Conservation (phyloP, 192 early-diverging fungal species). For the Linnemannia zychae region DNA sequence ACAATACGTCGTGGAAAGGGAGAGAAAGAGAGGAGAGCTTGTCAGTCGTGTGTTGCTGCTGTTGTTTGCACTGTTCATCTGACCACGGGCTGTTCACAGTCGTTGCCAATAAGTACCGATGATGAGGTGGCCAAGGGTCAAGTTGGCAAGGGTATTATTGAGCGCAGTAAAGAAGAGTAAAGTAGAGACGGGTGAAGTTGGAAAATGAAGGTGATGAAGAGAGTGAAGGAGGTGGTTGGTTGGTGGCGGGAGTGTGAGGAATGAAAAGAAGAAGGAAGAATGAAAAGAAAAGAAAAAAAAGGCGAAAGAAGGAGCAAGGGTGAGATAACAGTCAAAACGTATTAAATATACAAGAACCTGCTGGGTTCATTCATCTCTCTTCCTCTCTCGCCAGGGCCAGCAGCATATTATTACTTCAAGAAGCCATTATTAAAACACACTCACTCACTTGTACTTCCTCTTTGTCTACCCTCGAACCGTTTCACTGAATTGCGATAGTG, state of each 20-base stretch:
- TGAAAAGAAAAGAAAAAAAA: background rate
- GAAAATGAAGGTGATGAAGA: background rate
- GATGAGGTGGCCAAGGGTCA: background rate
- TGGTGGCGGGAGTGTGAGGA: background rate
- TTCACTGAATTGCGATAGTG: too few relatives aligned
- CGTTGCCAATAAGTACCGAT: background rate
- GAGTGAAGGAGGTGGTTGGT: background rate
- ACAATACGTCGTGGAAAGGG: background rate
- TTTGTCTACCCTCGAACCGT: too few relatives aligned
- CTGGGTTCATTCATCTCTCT: background rate
- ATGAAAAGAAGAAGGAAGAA: background rate
- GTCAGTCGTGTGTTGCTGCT: background rate
- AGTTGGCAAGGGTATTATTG: background rate
- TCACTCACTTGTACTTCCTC: too few relatives aligned
- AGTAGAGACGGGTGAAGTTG: background rate
- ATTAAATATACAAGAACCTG: background rate
- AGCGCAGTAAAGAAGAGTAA: background rate
- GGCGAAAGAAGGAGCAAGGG: background rate
- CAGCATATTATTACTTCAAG: background rate
- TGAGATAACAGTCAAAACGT: background rate
- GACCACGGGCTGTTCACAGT: background rate
- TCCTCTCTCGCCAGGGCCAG: background rate
- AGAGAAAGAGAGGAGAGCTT: background rate
- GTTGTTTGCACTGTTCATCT: background rate
- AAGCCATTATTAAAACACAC: too few relatives aligned